Evolutionary conservation across 768 basidiomycete species (phyloP).

Genomic region (Suillus discolor): DNA sequence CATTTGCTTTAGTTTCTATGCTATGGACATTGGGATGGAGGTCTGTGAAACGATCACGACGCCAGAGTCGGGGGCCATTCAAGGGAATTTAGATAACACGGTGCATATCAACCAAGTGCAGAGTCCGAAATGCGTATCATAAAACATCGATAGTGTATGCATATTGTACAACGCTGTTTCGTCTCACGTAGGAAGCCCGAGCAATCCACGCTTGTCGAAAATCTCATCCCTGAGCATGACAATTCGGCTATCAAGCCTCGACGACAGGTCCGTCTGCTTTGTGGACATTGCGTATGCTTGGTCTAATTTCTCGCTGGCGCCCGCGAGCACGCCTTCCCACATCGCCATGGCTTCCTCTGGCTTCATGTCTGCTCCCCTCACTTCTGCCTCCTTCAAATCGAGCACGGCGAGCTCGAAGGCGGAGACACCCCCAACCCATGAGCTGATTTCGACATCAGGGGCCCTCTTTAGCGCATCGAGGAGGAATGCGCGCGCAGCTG

Average conservation of each 20-base stretch:
- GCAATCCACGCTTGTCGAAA: constrained; percentile 55
- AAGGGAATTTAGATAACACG: neutral
- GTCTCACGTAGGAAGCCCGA: constrained; percentile 23
- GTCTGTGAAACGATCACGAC: constrained; percentile 7
- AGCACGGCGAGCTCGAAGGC: constrained; percentile 72
- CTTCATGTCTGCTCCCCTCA: constrained; percentile 35
- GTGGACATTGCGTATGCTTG: constrained; percentile 48
- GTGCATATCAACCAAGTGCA: neutral
- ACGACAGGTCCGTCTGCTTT: constrained; percentile 61
- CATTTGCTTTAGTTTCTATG: constrained; percentile 51
- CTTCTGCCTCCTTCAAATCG: constrained; percentile 65
- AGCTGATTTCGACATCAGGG: constrained; percentile 47
- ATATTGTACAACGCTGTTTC: neutral
- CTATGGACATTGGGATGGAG: constrained; percentile 41
- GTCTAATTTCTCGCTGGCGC: constrained; percentile 53
- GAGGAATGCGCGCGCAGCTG: constrained; percentile 49
- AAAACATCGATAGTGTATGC: neutral
- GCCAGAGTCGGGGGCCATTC: neutral
- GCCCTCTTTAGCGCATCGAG: constrained; percentile 50
- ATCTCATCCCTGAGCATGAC: constrained; percentile 75
- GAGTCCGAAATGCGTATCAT: neutral
- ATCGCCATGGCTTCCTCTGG: constrained; percentile 20
- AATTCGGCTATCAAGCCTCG: constrained; percentile 69
- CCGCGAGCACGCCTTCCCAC: constrained; percentile 54
- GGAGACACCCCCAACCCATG: constrained; percentile 70